These are phyloP conservation scores for Neurospora sp. DNA, from an alignment of 495 filamentous ascomycete genomes.

Conservation along the genomic window DNA sequence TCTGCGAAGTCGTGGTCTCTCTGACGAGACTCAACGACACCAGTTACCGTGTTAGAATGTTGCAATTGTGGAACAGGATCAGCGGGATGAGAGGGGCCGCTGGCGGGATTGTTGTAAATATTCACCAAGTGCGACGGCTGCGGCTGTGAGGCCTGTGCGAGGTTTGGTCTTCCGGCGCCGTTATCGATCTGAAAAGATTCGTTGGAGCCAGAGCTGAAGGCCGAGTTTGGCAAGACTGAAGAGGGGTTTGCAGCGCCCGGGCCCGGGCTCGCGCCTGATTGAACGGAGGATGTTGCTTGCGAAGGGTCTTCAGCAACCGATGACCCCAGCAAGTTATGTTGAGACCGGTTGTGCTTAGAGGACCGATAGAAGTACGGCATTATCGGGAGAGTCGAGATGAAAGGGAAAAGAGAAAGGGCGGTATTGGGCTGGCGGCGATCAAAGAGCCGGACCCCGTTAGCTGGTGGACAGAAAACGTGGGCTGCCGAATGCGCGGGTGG, in stretches of 20 bases:
- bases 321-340: constrained; percentile 38
- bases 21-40: constrained; percentile 19
- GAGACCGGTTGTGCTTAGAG: constrained; percentile 40
- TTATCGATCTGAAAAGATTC: constrained; percentile 36
- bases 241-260: constrained; percentile 30
- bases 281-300: constrained; percentile 9
- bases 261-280: constrained; percentile 19
- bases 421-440: not conserved
- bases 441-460: not conserved
- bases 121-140: constrained; percentile 22
- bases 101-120: constrained; percentile 21
- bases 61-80: constrained; percentile 20
- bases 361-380: constrained; percentile 39
- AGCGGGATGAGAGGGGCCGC: constrained; percentile 7
- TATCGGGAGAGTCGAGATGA: constrained; percentile 12
- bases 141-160: constrained; percentile 8
- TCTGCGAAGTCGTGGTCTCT: constrained; percentile 20
- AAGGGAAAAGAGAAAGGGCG: not conserved
- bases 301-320: constrained; percentile 19
- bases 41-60: constrained; percentile 25
- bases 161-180: constrained; percentile 4
- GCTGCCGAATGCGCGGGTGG: not conserved
- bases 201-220: constrained; percentile 30
- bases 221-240: constrained; percentile 34
- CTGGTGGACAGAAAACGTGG: not conserved